Base-by-base conservation (phyloP, 371 early-diverging fungal genomes). In the Gilbertella persicaria region DNA sequence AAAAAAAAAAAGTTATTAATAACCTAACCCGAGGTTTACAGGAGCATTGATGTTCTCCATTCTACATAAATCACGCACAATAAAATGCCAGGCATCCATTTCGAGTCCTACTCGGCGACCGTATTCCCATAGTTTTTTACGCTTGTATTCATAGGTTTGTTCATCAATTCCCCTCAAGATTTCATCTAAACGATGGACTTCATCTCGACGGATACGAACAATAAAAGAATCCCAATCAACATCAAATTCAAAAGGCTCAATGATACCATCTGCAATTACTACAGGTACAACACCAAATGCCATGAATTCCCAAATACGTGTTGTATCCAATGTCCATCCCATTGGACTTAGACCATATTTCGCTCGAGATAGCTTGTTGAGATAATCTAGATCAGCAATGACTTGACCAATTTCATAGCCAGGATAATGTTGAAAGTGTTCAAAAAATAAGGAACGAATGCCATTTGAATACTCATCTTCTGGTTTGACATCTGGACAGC, bases 241-340 rank as follows among this genome's bases (percentile, higher is more conserved):
- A 63, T 79, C 83, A 49, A 73, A 67, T 49, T 79, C 80, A 61
- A 75, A 78, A 0, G 79, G 82, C 28, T 77, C 79, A 41, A 79
- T 60, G 38, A 82, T 79, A 7, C 79, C 83, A 56, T 82, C 83
- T 9, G 80, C 77, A 63, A 79, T 75, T 10, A 82, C 74, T 0
- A 79, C 74, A 16, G 83, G 80, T 0, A 82, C 80, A 0, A 82
- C 83, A 13, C 79, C 82, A 64, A 77, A 82, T 0, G 82, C 82
- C 51, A 82, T 67, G 41, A 71, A 82, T 52, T 82, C 82, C 79
- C 82, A 82, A 21, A 82, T 62, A 20, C 82, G 68, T 0, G 78
- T 78, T 0, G 82, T 78, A 52, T 78, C 79, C 45, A 82, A 57
- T 4, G 79, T 78, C 75, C 79, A 79, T 1, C 78, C 79, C 75